phyloP scores from a whole-genome alignment of 257 asterid species.

The Solanum virginianum region DNA sequence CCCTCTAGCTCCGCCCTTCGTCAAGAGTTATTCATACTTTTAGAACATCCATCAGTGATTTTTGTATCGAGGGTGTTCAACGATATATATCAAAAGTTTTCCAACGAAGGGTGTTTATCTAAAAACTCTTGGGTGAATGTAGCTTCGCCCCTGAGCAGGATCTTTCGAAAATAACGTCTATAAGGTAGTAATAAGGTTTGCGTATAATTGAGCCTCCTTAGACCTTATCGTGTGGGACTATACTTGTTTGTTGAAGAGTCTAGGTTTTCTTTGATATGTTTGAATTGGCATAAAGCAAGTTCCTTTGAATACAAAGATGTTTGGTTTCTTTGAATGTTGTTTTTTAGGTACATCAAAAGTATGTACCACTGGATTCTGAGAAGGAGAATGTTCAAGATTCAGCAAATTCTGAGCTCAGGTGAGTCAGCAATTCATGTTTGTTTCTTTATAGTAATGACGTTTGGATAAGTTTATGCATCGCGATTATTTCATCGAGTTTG shows the following conservation, averaged over 20 bases:
- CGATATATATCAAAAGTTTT: no score
- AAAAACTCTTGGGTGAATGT: no score
- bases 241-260: no score
- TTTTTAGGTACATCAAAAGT: constrained; percentile 35
- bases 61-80: no score
- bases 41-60: no score
- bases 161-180: no score
- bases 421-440: neutral
- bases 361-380: constrained; percentile 50
- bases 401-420: constrained; percentile 28
- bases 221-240: neutral
- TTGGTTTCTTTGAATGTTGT: neutral
- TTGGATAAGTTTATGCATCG: neutral
- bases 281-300: neutral
- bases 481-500: neutral
- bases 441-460: neutral
- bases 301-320: neutral
- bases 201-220: no score
- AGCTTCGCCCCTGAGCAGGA: no score
- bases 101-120: no score
- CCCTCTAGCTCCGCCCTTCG: neutral
- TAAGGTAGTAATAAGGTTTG: neutral
- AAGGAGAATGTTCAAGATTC: constrained; percentile 15
- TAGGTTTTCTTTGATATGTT: neutral
- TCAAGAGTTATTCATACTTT: no score